Percentiles rank a stretch among this genome's conserved stretches.
Conservation (phyloP, 768 basidiomycete genomes). For the Pulveroboletus sp. region DNA sequence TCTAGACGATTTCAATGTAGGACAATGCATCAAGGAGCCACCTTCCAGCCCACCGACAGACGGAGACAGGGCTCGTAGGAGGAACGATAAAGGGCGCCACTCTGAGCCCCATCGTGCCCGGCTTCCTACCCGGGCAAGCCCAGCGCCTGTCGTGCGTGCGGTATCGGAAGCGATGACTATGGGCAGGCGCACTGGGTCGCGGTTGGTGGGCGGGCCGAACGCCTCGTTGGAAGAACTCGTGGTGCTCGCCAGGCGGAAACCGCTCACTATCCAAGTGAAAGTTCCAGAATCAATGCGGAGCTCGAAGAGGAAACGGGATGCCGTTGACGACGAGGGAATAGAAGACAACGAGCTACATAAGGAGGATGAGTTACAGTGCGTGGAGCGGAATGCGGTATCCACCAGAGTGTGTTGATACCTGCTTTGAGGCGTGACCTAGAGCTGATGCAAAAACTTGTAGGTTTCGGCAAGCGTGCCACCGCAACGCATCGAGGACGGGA, state of each 20-base stretch:
- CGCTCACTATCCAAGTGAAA: slow-evolving; percentile 9
- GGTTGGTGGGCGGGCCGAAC: slow-evolving; percentile 15
- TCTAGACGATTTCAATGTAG: background rate
- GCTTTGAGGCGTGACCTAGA: background rate
- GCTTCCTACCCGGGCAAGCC: too few species aligned
- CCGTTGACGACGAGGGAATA: background rate
- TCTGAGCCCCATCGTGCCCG: background rate
- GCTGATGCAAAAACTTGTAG: slow-evolving; percentile 3
- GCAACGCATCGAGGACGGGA: background rate
- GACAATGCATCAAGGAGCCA: background rate
- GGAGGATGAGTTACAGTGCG: too few species aligned
- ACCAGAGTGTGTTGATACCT: slow-evolving; percentile 1
- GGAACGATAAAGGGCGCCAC: background rate
- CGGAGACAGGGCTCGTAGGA: background rate
- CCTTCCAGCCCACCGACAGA: background rate
- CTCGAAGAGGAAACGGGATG: slow-evolving; percentile 16
- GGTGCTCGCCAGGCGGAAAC: slow-evolving; percentile 12
- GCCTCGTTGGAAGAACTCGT: slow-evolving; percentile 19
- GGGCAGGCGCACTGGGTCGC: background rate
- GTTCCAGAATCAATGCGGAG: slow-evolving; percentile 4
- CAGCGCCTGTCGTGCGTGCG: background rate
- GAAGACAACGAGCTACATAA: background rate
- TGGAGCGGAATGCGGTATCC: background rate
- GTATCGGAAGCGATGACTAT: background rate
- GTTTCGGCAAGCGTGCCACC: background rate